Evolutionary conservation across 257 asterid genomes (phyloP).

Genomic region (Ophiorrhiza pumila): DNA sequence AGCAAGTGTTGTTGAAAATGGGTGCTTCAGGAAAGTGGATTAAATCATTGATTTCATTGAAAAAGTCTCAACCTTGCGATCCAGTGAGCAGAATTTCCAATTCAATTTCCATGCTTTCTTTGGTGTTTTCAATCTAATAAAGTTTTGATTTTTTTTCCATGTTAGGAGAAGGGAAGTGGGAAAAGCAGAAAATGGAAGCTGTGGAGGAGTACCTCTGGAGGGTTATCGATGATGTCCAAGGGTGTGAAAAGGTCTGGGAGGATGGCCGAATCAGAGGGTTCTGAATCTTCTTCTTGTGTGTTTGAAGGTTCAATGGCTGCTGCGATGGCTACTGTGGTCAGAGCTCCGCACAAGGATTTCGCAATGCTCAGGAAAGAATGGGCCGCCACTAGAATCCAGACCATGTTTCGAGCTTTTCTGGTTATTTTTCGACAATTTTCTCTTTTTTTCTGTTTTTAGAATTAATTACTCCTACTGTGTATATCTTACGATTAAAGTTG

Average conservation of each 20-base stretch:
- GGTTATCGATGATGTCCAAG: constrained; percentile 38
- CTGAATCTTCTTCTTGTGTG: constrained; percentile 36
- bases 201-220: constrained; percentile 86
- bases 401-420: constrained; percentile 78
- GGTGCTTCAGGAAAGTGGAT: constrained; percentile 92
- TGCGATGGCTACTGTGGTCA: constrained; percentile 69
- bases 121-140: background rate
- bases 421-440: constrained; percentile 27
- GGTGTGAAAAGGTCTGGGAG: constrained; percentile 38
- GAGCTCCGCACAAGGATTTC: constrained; percentile 82
- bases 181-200: constrained; percentile 83
- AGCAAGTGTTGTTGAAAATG: constrained; percentile 34
- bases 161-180: constrained; percentile 55
- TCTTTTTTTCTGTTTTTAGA: background rate
- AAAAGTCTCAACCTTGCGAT: constrained; percentile 46
- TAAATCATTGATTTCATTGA: constrained; percentile 60
- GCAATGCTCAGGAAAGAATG: constrained; percentile 62
- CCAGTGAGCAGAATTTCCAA: constrained; percentile 32
- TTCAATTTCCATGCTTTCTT: background rate
- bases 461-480: background rate
- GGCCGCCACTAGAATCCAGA: constrained; percentile 90
- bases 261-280: constrained; percentile 46
- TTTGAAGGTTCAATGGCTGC: constrained; percentile 70
- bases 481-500: background rate
- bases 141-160: background rate